Evolutionary conservation across 495 filamentous ascomycete genomes (phyloP), one percentile per base, ranked within the genome.

Genomic region (Xylaria acuta): DNA sequence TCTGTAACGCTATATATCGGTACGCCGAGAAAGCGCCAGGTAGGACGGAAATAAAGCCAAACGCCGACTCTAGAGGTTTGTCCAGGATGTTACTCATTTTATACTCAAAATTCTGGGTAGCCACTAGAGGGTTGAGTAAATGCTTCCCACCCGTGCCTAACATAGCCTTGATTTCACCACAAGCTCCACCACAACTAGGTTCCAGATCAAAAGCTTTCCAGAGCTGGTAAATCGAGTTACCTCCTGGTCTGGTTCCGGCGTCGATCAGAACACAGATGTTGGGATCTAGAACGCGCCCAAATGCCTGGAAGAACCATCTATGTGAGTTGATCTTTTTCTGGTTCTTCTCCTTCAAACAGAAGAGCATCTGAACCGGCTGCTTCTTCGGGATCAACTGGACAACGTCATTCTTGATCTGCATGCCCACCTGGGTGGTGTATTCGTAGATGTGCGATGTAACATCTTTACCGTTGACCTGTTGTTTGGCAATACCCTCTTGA

Each of bases 241-340:
- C 91, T 47, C 95, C 96, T 3, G 97, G 97, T 70, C 91, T 93
- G 0, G 97, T 99, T 84, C 97, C 97, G 5, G 95, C 96, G 82
- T 99, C 97, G 74, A 99, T 90, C 68, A 99, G 87, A 41, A 98
- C 94, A 77, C 97, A 98, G 69, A 98, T 95, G 75, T 98, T 98
- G 14, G 97, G 97, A 58, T 99, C 90, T 25, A 99, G 83, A 12
- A 98, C 92, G 51, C 89, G 88, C 64, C 97, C 97, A 80, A 99
- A 99, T 0, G 95, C 97, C 78, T 97, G 92, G 89, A 99, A 98
- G 84, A 98, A 98, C 97, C 97, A 99, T 75, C 97, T 86, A 79
- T 99, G 97, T 2, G 95, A 98, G 79, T 99, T 99, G 87, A 99
- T 98, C 85, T 99, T 99, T 86, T 99, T 99, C 86, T 97, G 94